These are phyloP conservation scores for Microcyclospora tardicrescens DNA, from an alignment of 2,329 filamentous ascomycete species.

Conservation along the genomic window DNA sequence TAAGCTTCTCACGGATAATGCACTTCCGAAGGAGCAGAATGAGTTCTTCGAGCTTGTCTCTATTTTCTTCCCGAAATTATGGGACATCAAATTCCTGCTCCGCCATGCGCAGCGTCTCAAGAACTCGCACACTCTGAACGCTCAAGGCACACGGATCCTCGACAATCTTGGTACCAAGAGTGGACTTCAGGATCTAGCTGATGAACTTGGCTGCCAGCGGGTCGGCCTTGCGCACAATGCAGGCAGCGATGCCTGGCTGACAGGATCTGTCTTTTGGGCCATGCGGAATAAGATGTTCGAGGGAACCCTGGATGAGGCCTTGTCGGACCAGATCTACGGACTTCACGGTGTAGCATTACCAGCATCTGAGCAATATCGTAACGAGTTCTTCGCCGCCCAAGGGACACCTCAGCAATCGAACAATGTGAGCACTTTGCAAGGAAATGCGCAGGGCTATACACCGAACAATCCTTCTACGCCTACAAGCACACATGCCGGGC, in stretches of 20 bases:
- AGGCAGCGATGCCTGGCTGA: conserved; percentile 84
- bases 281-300: conserved; percentile 81
- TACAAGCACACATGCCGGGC: conserved; percentile 41
- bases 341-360: conserved; percentile 50
- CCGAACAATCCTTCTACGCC: conserved; percentile 51
- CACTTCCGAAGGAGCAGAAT: conserved; percentile 75
- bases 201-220: conserved; percentile 81
- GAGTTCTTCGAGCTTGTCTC: conserved; percentile 83
- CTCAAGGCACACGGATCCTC: conserved; percentile 58
- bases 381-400: conserved; percentile 32
- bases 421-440: conserved; percentile 16
- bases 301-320: conserved; percentile 59
- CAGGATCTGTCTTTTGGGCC: conserved; percentile 88
- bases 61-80: conserved; percentile 83
- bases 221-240: conserved; percentile 82
- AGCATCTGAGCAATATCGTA: conserved; percentile 40
- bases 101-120: conserved; percentile 57
- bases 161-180: conserved; percentile 81
- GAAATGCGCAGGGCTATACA: conserved; percentile 24
- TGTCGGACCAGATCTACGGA: conserved; percentile 91
- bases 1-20: conserved; percentile 75
- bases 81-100: conserved; percentile 96
- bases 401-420: conserved; percentile 21
- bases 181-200: conserved; percentile 83
- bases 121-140: conserved; percentile 34